Percentiles rank a stretch among this genome's conserved stretches.
Evolutionary conservation across 2,329 filamentous ascomycete genomes (phyloP).

Genomic region (Mollisia scopiformis): DNA sequence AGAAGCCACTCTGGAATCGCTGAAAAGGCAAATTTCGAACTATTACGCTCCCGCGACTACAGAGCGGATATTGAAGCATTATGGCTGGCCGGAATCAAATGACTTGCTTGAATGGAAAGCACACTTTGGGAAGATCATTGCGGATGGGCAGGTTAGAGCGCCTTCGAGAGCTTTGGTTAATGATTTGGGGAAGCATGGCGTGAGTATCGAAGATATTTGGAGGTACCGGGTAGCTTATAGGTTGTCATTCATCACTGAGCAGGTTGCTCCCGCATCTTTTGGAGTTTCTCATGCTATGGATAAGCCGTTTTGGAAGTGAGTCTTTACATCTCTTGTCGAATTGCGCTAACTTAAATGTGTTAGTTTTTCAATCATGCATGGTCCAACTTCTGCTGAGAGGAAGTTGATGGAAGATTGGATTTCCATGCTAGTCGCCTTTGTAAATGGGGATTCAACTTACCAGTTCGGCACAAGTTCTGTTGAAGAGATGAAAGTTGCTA

Average conservation of each 20-base stretch:
- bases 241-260: slow-evolving; percentile 45
- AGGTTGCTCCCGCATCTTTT: slow-evolving; percentile 40
- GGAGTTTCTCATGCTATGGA: slow-evolving; percentile 46
- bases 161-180: slow-evolving; percentile 40
- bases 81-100: slow-evolving; percentile 37
- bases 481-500: slow-evolving; percentile 42
- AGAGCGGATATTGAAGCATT: slow-evolving; percentile 39
- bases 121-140: slow-evolving; percentile 45
- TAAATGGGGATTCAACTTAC: slow-evolving; percentile 36
- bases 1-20: slow-evolving; percentile 37
- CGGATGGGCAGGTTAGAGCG: slow-evolving; percentile 45
- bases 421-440: slow-evolving; percentile 41
- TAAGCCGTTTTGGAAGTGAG: slow-evolving; percentile 47
- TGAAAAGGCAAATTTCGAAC: slow-evolving; percentile 44
- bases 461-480: slow-evolving; percentile 39
- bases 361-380: slow-evolving; percentile 43
- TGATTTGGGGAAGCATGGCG: slow-evolving; percentile 37
- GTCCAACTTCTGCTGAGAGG: slow-evolving; percentile 39
- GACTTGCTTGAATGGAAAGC: slow-evolving; percentile 41
- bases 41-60: slow-evolving; percentile 46
- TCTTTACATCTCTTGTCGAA: not conserved
- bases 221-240: slow-evolving; percentile 46
- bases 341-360: not conserved
- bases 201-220: slow-evolving; percentile 41
- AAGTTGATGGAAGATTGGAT: slow-evolving; percentile 44